Evolutionary conservation across 225 moss, liverwort and hornwort genomes (phyloP).

Genomic region (Polytrichum commune): DNA sequence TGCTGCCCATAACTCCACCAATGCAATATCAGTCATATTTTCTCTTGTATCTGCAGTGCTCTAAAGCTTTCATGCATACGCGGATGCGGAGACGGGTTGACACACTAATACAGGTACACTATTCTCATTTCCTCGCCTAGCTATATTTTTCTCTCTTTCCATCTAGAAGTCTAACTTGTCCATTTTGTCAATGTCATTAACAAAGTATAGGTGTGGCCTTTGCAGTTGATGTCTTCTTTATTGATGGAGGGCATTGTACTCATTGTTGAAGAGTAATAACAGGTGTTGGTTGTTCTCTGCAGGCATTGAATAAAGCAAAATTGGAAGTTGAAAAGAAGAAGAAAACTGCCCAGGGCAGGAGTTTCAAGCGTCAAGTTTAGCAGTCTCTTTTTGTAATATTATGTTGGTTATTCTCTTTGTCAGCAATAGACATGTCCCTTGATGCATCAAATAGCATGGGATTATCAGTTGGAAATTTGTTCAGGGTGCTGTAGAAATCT

Average conservation of each 20-base stretch:
- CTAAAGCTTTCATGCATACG: conserved; percentile 99
- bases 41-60: conserved; percentile 51
- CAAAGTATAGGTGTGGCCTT: background rate
- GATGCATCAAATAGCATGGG: background rate
- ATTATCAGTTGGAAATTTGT: background rate
- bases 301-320: conserved; percentile 90
- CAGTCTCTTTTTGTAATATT: conserved; percentile 13
- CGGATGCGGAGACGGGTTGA: conserved; percentile 98
- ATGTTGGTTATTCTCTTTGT: conserved; percentile 6
- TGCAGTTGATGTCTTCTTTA: background rate
- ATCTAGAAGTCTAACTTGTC: background rate
- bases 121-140: background rate
- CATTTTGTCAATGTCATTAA: conserved; percentile 8
- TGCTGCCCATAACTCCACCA: conserved; percentile 1
- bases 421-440: background rate
- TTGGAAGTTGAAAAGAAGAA: conserved; percentile 92
- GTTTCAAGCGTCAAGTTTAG: conserved; percentile 74
- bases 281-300: conserved; percentile 23
- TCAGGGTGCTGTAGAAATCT: conserved; percentile 2
- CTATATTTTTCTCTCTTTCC: background rate
- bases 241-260: too few species aligned
- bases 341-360: conserved; percentile 87
- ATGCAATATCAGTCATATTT: too few species aligned
- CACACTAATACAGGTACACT: conserved; percentile 74
- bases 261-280: background rate